Evolutionary conservation across 176 grass and related monocot genomes (phyloP).

Genomic region (Phragmites australis): DNA sequence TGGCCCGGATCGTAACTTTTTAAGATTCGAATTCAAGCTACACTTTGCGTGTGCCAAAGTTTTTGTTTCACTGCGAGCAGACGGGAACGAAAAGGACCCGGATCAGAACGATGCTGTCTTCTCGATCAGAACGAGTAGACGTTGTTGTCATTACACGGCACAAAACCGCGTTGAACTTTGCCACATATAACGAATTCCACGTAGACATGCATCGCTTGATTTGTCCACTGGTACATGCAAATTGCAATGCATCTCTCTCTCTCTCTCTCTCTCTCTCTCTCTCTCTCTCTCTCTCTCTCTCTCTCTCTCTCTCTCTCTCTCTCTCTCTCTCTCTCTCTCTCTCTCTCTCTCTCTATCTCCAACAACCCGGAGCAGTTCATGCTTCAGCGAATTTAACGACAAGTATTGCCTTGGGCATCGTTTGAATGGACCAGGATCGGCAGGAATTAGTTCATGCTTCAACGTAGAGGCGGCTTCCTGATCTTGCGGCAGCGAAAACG

Average conservation of each 20-base stretch:
- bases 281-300: too few relatives aligned
- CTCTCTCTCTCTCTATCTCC: too few relatives aligned
- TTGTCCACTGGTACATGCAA: not conserved
- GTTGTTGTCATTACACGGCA: not conserved
- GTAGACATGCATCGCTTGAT: not conserved
- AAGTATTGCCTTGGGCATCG: too few relatives aligned
- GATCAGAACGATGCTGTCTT: too few relatives aligned
- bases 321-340: too few relatives aligned
- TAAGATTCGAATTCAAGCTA: not conserved
- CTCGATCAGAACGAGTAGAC: not conserved
- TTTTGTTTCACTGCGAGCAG: not conserved
- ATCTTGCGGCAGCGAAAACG: too few relatives aligned
- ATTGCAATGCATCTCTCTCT: not conserved
- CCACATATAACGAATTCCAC: not conserved
- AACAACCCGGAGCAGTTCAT: not conserved
- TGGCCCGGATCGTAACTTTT: not conserved
- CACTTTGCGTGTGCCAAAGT: not conserved
- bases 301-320: too few relatives aligned
- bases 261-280: not conserved
- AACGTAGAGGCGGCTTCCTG: too few relatives aligned
- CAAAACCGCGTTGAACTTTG: conserved; percentile 18
- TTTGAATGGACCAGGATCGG: too few relatives aligned
- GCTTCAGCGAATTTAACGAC: not conserved
- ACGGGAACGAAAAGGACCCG: not conserved
- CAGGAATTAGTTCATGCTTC: too few relatives aligned